Percentiles rank a stretch among this genome's conserved stretches.
phyloP scores from a whole-genome alignment of 495 filamentous ascomycete genomes.

The Thermochaetoides thermophila region DNA sequence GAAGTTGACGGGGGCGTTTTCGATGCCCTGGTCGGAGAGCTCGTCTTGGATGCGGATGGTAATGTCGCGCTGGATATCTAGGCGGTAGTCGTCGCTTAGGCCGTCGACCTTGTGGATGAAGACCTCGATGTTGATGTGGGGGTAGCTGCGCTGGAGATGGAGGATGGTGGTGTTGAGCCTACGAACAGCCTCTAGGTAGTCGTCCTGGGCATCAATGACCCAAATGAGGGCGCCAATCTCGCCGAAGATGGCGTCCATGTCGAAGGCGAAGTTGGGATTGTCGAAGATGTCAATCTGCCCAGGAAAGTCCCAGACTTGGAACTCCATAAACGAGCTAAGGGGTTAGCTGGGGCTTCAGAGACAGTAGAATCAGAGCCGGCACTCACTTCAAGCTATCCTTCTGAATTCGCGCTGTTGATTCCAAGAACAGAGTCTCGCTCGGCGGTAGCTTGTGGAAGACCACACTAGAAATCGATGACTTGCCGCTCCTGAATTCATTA shows the following conservation, averaged over 20 bases:
- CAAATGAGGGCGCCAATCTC: slow-evolving; percentile 89
- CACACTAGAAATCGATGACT: slow-evolving; percentile 93
- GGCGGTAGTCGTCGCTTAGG: slow-evolving; percentile 83
- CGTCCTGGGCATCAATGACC: slow-evolving; percentile 97
- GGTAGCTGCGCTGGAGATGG: slow-evolving; percentile 71
- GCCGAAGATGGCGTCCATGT: slow-evolving; percentile 83
- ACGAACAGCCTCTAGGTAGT: slow-evolving; percentile 78
- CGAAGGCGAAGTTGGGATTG: slow-evolving; percentile 45
- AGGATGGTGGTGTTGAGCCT: slow-evolving; percentile 79
- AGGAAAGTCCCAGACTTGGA: slow-evolving; percentile 95
- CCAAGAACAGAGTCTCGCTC: slow-evolving; percentile 84
- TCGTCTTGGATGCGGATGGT: slow-evolving; percentile 95
- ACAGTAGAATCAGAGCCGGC: no score
- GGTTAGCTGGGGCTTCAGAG: no score
- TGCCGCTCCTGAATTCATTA: slow-evolving; percentile 93
- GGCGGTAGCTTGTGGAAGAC: slow-evolving; percentile 96
- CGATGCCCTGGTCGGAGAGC: slow-evolving; percentile 76
- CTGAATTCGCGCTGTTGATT: slow-evolving; percentile 83
- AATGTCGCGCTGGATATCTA: slow-evolving; percentile 87
- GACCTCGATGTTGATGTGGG: slow-evolving; percentile 86
- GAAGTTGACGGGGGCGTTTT: slow-evolving; percentile 83
- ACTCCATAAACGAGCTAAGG: slow-evolving; percentile 97
- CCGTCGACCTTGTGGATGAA: slow-evolving; percentile 98
- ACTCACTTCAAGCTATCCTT: slow-evolving; percentile 83
- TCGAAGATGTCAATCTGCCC: slow-evolving; percentile 85